phyloP scores from a whole-genome alignment of 441 rosid genomes.

The Aleurites moluccanus region DNA sequence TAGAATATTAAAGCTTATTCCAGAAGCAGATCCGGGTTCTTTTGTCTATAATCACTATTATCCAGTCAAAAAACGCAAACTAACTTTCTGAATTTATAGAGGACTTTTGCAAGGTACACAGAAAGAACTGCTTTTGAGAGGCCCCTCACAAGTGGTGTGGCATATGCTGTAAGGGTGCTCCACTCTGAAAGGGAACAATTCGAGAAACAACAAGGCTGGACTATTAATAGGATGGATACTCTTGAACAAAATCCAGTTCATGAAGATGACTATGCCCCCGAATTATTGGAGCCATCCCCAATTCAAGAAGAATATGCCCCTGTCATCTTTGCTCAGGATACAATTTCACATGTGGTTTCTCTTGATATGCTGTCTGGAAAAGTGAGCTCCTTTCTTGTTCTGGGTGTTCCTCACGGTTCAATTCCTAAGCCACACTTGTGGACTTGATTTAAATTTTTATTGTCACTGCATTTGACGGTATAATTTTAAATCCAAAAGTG shows the following conservation, averaged over 20 bases:
- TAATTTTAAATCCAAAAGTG: background rate
- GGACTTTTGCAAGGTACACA: slow-evolving; percentile 85
- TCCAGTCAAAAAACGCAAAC: slow-evolving; percentile 23
- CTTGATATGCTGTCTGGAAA: slow-evolving; percentile 90
- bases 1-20: slow-evolving; percentile 11
- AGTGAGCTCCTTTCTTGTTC: slow-evolving; percentile 43
- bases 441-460: background rate
- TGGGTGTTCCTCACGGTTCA: slow-evolving; percentile 4
- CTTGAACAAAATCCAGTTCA: slow-evolving; percentile 70
- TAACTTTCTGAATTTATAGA: slow-evolving; percentile 50
- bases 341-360: slow-evolving; percentile 80
- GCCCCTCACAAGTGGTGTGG: slow-evolving; percentile 98
- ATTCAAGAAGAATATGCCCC: slow-evolving; percentile 93
- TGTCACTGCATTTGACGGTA: background rate
- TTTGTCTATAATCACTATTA: slow-evolving; percentile 17
- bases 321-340: slow-evolving; percentile 95
- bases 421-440: background rate
- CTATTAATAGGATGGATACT: slow-evolving; percentile 75
- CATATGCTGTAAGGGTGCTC: slow-evolving; percentile 90
- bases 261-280: slow-evolving; percentile 63
- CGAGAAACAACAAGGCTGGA: slow-evolving; percentile 93
- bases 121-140: slow-evolving; percentile 96
- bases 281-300: slow-evolving; percentile 70
- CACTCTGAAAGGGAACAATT: slow-evolving; percentile 86
- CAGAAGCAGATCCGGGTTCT: slow-evolving; percentile 23